Evolutionary conservation across 306 rosid genomes (phyloP).

Genomic region (Quercus engelmannii): DNA sequence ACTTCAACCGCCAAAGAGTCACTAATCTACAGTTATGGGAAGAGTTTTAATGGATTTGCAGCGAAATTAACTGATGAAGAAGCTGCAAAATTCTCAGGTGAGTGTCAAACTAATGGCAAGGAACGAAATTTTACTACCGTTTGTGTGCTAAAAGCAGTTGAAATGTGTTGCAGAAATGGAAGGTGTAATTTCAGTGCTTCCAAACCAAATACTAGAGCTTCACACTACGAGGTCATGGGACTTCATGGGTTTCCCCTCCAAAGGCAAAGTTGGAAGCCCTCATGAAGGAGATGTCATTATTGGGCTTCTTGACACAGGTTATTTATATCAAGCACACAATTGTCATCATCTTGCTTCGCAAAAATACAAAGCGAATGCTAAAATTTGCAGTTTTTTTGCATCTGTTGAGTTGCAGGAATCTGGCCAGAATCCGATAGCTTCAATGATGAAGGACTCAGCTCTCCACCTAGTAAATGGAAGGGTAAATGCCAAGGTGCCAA

Average conservation of each 20-base stretch:
- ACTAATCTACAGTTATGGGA: slow-evolving; percentile 31
- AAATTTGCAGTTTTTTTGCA: background rate
- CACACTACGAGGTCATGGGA: no score
- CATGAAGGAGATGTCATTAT: slow-evolving; percentile 15
- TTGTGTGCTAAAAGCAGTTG: no score
- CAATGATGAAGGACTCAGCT: slow-evolving; percentile 13
- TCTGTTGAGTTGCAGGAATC: slow-evolving; percentile 18
- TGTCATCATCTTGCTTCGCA: background rate
- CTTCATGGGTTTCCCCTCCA: no score
- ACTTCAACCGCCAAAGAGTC: slow-evolving; percentile 27
- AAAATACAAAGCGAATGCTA: background rate
- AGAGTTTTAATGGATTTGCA: slow-evolving; percentile 37
- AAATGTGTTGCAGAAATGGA: no score
- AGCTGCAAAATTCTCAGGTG: slow-evolving; percentile 5
- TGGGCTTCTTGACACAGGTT: slow-evolving; percentile 36
- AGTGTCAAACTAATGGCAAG: no score
- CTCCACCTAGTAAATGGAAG: slow-evolving; percentile 42
- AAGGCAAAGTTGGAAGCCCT: background rate
- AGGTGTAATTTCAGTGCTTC: no score
- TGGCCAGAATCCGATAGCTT: slow-evolving; percentile 43
- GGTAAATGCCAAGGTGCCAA: slow-evolving; percentile 30
- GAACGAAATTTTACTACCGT: no score
- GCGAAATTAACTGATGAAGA: slow-evolving; percentile 34
- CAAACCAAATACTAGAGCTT: no score
- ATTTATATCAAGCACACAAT: background rate